These are phyloP conservation scores for Dillenia turbinata DNA, from an alignment of 164 flowering plant genomes.

Conservation along the genomic window DNA sequence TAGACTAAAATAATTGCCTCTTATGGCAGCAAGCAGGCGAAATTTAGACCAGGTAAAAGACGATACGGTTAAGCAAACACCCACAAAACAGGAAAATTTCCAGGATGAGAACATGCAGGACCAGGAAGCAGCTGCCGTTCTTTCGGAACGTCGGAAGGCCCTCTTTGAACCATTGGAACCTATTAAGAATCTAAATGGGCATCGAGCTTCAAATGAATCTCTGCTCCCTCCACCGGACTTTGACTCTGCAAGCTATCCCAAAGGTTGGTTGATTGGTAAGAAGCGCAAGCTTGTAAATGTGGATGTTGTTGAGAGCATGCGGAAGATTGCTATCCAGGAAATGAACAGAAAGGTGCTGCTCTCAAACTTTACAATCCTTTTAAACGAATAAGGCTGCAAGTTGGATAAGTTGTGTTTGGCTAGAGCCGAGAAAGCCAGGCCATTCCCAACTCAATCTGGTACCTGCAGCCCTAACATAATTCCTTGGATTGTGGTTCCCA, in stretches of 20 bases:
- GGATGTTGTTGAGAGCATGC: conserved; percentile 97
- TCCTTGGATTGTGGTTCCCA: too few species aligned
- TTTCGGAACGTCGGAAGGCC: conserved; percentile 84
- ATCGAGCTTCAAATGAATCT: conserved; percentile 49
- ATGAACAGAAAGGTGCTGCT: conserved; percentile 85
- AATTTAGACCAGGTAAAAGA: conserved; percentile 31
- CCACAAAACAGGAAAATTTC: conserved; percentile 32
- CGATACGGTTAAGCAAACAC: conserved; percentile 19
- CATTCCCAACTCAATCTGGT: too few species aligned
- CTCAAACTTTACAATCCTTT: not conserved
- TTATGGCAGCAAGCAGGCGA: conserved; percentile 34
- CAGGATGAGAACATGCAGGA: conserved; percentile 27
- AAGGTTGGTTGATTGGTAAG: conserved; percentile 93
- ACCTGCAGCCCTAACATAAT: not conserved
- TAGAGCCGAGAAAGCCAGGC: too few species aligned
- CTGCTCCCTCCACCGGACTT: conserved; percentile 94
- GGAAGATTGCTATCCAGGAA: conserved; percentile 89
- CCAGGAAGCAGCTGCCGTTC: conserved; percentile 21
- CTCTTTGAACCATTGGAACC: conserved; percentile 87
- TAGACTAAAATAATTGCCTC: conserved; percentile 9
- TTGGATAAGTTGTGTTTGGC: too few species aligned
- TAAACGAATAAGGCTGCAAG: too few species aligned
- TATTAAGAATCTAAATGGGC: conserved; percentile 26
- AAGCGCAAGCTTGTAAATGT: conserved; percentile 94
- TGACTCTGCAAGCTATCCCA: conserved; percentile 72